Conservation (phyloP, 805 yeast genomes). For the Kockiozyma suomiensis region DNA sequence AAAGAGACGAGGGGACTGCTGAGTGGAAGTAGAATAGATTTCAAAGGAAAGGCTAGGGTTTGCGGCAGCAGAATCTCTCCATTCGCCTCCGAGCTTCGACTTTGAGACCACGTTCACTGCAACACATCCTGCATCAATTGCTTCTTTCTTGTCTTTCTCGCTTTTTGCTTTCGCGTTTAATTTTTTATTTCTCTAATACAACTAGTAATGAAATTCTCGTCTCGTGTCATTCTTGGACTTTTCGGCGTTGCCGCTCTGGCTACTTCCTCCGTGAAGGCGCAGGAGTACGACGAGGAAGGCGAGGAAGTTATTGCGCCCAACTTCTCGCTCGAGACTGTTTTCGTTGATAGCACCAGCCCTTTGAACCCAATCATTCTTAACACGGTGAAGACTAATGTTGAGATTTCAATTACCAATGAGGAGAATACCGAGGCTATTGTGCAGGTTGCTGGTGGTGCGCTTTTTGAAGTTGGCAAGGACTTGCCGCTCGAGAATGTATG, state of each 20-base stretch:
- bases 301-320: constrained; percentile 20
- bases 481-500: constrained; percentile 27
- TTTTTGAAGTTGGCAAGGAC: constrained; percentile 21
- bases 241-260: constrained; percentile 17
- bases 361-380: constrained; percentile 35
- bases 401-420: constrained; percentile 36
- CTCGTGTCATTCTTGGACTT: constrained; percentile 5
- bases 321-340: constrained; percentile 19
- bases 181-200: constrained; percentile 1
- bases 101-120: neutral
- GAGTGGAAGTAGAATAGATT: too few species aligned
- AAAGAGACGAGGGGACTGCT: too few species aligned
- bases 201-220: constrained; percentile 8
- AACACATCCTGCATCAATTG: neutral
- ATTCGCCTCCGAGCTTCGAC: neutral
- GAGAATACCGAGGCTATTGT: constrained; percentile 32
- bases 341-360: constrained; percentile 7
- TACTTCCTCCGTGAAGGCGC: constrained; percentile 10
- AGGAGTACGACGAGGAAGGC: constrained; percentile 14
- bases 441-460: constrained; percentile 33
- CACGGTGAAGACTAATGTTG: constrained; percentile 36
- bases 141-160: neutral
- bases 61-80: neutral
- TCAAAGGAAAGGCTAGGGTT: neutral
- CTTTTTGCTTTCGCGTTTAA: neutral